phyloP scores from a whole-genome alignment of 2,329 filamentous ascomycete genomes.

The Xylaria sp. region DNA sequence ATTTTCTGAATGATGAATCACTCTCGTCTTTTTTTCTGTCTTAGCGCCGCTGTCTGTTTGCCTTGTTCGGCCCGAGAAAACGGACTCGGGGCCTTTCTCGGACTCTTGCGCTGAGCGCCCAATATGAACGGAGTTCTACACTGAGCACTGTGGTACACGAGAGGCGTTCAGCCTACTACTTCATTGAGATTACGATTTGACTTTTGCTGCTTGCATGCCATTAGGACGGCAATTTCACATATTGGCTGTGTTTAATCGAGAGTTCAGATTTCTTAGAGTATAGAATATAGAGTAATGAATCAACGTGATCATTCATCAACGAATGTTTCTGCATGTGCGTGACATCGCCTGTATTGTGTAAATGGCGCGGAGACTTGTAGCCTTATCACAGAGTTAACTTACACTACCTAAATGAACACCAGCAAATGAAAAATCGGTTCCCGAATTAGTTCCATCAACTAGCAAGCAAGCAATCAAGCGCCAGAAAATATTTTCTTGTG shows the following conservation, averaged over 20 bases:
- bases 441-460: neutral
- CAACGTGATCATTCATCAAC: neutral
- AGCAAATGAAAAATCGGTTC: neutral
- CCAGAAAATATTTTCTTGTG: neutral
- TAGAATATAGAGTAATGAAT: neutral
- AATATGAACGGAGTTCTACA: neutral
- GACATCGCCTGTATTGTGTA: too few species aligned
- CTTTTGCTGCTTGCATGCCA: neutral
- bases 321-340: too few species aligned
- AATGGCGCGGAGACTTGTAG: too few species aligned
- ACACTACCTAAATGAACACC: too few species aligned
- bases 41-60: neutral
- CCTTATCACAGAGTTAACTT: neutral
- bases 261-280: too few species aligned
- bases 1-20: neutral
- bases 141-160: neutral
- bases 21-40: too few species aligned
- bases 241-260: neutral
- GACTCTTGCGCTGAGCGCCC: neutral
- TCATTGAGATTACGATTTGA: neutral
- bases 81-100: too few species aligned
- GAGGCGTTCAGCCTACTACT: neutral
- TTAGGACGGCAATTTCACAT: neutral
- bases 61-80: too few species aligned
- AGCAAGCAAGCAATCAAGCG: neutral